A percentile compares a stretch with the other conserved stretches of the same genome.
phyloP scores from a whole-genome alignment of 495 filamentous ascomycete genomes.

The Penicillium parvum region DNA sequence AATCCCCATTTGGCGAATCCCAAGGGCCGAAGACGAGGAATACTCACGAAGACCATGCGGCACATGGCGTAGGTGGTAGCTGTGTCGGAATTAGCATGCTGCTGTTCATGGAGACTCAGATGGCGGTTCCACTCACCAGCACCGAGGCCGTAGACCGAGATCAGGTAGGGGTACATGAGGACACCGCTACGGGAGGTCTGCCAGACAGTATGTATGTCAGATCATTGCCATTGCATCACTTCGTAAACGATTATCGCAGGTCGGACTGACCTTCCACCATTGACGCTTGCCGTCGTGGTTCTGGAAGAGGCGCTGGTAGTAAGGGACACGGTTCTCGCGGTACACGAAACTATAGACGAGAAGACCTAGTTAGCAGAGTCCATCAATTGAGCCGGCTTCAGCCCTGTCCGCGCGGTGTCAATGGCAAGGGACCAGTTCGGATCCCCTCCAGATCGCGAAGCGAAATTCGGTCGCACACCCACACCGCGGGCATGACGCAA shows the following conservation, averaged over 20 bases:
- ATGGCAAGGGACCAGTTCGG: slow-evolving; percentile 18
- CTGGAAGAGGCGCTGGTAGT: slow-evolving; percentile 82
- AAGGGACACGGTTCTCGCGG: slow-evolving; percentile 80
- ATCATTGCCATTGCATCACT: slow-evolving; percentile 5
- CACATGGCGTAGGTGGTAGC: slow-evolving; percentile 55
- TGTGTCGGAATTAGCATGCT: slow-evolving; percentile 24
- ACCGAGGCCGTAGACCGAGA: slow-evolving; percentile 59
- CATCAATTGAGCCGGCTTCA: background rate
- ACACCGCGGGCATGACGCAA: background rate
- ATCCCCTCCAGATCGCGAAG: slow-evolving; percentile 6
- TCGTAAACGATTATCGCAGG: background rate
- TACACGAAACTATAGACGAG: slow-evolving; percentile 55
- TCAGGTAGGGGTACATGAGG: slow-evolving; percentile 70
- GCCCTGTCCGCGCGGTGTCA: background rate
- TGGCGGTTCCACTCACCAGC: slow-evolving; percentile 42
- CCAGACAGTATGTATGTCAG: slow-evolving; percentile 9
- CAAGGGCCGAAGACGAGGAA: background rate
- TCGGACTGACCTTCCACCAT: slow-evolving; percentile 76
- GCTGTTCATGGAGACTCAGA: slow-evolving; percentile 27
- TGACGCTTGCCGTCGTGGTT: slow-evolving; percentile 72
- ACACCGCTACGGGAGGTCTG: slow-evolving; percentile 60
- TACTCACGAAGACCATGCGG: slow-evolving; percentile 53
- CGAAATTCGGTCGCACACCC: slow-evolving; percentile 20
- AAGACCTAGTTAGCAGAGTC: slow-evolving; percentile 7
- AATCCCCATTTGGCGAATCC: background rate